Conservation (phyloP, 1,139 yeast species). For the Zygoascus hellenicus region DNA sequence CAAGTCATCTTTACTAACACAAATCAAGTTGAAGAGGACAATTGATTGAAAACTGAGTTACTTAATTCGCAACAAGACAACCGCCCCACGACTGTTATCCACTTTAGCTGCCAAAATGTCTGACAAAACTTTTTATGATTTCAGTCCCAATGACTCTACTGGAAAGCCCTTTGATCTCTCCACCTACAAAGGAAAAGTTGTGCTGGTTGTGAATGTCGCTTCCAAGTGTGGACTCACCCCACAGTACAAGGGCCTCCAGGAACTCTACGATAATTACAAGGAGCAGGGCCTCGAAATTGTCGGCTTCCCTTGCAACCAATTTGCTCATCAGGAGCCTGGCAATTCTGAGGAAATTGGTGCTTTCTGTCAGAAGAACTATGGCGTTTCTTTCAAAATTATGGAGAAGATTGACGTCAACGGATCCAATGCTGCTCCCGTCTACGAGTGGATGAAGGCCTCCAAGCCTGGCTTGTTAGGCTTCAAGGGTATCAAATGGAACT, state of each 20-base stretch:
- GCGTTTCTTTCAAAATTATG: constrained; percentile 85
- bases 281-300: constrained; percentile 71
- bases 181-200: constrained; percentile 81
- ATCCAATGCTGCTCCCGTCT: constrained; percentile 70
- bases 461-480: constrained; percentile 68
- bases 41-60: no score
- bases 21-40: no score
- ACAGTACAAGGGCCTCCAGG: constrained; percentile 83
- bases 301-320: constrained; percentile 94
- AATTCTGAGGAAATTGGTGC: constrained; percentile 55
- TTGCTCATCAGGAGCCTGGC: constrained; percentile 85
- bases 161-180: constrained; percentile 63
- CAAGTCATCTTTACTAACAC: no score
- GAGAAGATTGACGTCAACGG: constrained; percentile 90
- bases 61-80: no score
- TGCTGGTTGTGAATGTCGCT: constrained; percentile 83
- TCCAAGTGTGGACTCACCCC: constrained; percentile 58
- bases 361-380: constrained; percentile 62
- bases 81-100: not conserved
- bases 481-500: constrained; percentile 87
- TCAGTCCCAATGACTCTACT: constrained; percentile 50
- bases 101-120: constrained; percentile 2
- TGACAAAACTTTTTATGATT: constrained; percentile 45
- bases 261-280: constrained; percentile 68
- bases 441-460: constrained; percentile 60